These are phyloP conservation scores for Lasiodiplodia hormozganensis DNA, from an alignment of 2,329 filamentous ascomycete species.

Conservation along the genomic window DNA sequence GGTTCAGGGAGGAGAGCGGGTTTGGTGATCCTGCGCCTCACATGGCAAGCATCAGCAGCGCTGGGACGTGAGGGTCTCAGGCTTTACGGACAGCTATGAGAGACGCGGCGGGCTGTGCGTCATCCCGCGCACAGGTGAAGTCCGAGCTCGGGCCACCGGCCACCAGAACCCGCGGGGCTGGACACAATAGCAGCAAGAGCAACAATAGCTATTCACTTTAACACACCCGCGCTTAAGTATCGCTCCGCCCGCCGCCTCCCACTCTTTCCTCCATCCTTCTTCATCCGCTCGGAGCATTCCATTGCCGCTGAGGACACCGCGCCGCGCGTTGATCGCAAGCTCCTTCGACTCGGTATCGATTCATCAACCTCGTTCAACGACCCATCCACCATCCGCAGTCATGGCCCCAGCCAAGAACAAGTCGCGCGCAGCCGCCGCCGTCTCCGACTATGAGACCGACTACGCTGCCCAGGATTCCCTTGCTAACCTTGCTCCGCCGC, in stretches of 20 bases:
- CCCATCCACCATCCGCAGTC: constrained; percentile 16
- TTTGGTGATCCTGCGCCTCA: constrained; percentile 1
- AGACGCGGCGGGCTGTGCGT: not conserved
- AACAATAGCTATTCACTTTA: not conserved
- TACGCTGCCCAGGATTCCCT: constrained; percentile 40
- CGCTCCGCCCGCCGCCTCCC: not conserved
- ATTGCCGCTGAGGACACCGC: not conserved
- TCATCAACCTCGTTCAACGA: not conserved
- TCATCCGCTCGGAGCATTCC: not conserved
- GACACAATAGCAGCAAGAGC: not conserved
- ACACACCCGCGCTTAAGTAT: not conserved
- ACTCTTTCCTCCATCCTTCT: not conserved
- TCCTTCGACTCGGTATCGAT: not conserved
- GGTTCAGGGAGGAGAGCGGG: not conserved
- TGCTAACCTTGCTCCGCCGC: constrained; percentile 49
- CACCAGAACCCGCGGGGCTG: constrained; percentile 3
- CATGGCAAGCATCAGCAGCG: constrained; percentile 11
- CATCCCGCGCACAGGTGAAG: not conserved
- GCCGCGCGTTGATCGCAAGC: not conserved
- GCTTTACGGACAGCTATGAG: constrained; percentile 4
- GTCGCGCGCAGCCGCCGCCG: constrained; percentile 51
- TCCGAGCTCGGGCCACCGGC: not conserved
- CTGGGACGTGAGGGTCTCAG: not conserved
- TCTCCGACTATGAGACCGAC: constrained; percentile 63
- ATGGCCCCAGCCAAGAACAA: constrained; percentile 41